Evolutionary conservation across 768 basidiomycete species (phyloP), one percentile per base, ranked within the genome.

Genomic region (Boletus pseudo-olivaceus): DNA sequence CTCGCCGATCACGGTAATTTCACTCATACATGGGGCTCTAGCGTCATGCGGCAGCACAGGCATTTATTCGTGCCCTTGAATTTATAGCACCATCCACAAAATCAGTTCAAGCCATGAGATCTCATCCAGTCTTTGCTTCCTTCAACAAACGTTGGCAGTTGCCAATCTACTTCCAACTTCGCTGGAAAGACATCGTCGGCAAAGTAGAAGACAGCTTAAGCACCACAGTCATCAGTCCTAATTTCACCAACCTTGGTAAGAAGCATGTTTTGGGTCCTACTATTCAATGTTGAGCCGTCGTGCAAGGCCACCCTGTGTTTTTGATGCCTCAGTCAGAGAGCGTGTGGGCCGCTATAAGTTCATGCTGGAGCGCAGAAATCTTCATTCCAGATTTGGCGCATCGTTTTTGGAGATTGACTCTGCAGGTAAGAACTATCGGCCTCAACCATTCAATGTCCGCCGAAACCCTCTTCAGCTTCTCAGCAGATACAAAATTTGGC

Each of bases 81-180:
- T 79, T 82, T 42, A 76, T 95, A 14, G 88, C 91, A 1, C 91
- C 94, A 0, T 90, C 92, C 3, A 70, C 78, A 15, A 76, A 79
- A 29, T 81, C 90, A 3, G 80, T 95, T 9, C 75, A 83, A 55
- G 74, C 77, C 3, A 85, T 98, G 81, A 83, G 92, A 4, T 65
- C 75, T 5, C 89, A 93, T 67, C 81, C 84, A 0, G 75, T 84
- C 4, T 96, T 86, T 67, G 58, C 64, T 23, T 71, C 84, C 1
- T 97, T 98, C 65, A 83, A 88, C 65, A 79, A 82, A 56, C 81
- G 93, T 34, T 99, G 97, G 95, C 97, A 98, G 67, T 79, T 99
- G 3, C 90, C 93, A 1, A 89, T 98, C 9, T 98, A 98, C 67
- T 98, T 96, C 69, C 97, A 99, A 65, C 75, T 99, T 56, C 82